These are phyloP conservation scores for Paraleonurus japonicus DNA, from an alignment of 257 asterid species.

Conservation along the genomic window DNA sequence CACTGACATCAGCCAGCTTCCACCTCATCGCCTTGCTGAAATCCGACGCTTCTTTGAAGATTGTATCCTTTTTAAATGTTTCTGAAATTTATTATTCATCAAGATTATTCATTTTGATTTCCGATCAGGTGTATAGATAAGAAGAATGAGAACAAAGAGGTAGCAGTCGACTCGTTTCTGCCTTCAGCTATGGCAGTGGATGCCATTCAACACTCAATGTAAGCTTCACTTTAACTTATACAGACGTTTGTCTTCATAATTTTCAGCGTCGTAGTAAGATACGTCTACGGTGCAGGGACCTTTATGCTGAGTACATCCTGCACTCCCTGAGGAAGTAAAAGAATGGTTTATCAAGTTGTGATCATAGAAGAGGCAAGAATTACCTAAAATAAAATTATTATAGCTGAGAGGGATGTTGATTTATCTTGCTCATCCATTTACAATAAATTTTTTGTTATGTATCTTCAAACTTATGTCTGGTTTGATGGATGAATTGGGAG, in stretches of 20 bases:
- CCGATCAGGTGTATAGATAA: constrained; percentile 46
- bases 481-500: neutral
- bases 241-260: neutral
- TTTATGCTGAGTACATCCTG: constrained; percentile 77
- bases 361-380: neutral
- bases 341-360: neutral
- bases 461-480: neutral
- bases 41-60: constrained; percentile 66
- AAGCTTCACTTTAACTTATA: constrained; percentile 18
- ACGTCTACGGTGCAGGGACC: constrained; percentile 51
- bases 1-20: constrained; percentile 54
- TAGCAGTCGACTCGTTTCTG: constrained; percentile 59
- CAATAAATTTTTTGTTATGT: neutral
- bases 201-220: constrained; percentile 69
- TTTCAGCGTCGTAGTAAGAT: neutral
- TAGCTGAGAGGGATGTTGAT: neutral
- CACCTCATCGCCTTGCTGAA: constrained; percentile 64
- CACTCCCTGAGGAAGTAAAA: constrained; percentile 54
- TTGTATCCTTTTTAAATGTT: constrained; percentile 47
- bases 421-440: neutral
- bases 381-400: neutral
- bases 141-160: constrained; percentile 78
- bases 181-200: constrained; percentile 46
- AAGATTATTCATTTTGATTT: neutral
- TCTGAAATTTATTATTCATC: neutral